Conservation (phyloP, 352 stramenopile species). For the Phytopythium aichiense region DNA sequence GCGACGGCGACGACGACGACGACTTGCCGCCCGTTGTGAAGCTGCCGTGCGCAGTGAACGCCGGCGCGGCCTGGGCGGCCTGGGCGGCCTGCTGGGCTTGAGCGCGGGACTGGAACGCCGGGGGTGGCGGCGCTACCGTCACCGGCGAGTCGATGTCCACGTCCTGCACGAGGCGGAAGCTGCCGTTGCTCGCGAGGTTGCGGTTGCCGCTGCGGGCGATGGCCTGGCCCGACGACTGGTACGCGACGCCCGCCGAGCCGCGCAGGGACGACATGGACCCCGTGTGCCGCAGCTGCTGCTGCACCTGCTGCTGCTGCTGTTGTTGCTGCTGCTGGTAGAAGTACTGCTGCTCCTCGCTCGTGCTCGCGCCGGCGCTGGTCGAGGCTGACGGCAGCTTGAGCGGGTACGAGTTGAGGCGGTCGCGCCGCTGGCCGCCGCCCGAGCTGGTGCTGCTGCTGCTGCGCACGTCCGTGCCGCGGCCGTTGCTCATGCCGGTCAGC, state of each 20-base stretch:
- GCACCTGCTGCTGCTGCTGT: neutral
- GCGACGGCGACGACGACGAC: neutral
- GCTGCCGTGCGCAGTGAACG: neutral
- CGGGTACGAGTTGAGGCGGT: constrained; percentile 60
- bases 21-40: neutral
- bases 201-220: constrained; percentile 12
- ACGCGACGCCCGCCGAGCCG: constrained; percentile 24
- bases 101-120: constrained; percentile 11
- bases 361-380: constrained; percentile 13
- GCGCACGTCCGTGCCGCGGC: constrained; percentile 10
- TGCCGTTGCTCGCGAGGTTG: constrained; percentile 34
- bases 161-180: constrained; percentile 33
- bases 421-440: constrained; percentile 20
- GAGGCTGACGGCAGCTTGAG: constrained; percentile 41
- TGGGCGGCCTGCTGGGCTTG: neutral
- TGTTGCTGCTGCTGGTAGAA: neutral
- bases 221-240: constrained; percentile 32
- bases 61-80: constrained; percentile 8
- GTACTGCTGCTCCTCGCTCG: constrained; percentile 12
- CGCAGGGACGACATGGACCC: constrained; percentile 2
- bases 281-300: constrained; percentile 1
- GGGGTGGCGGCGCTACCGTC: constrained; percentile 14
- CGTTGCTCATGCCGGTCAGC: constrained; percentile 27
- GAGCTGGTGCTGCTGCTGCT: constrained; percentile 32
- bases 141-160: constrained; percentile 30